Evolutionary conservation across 2,329 filamentous ascomycete genomes (phyloP), one percentile per base, ranked within the genome.

Genomic region (Colletotrichum nymphaeae): DNA sequence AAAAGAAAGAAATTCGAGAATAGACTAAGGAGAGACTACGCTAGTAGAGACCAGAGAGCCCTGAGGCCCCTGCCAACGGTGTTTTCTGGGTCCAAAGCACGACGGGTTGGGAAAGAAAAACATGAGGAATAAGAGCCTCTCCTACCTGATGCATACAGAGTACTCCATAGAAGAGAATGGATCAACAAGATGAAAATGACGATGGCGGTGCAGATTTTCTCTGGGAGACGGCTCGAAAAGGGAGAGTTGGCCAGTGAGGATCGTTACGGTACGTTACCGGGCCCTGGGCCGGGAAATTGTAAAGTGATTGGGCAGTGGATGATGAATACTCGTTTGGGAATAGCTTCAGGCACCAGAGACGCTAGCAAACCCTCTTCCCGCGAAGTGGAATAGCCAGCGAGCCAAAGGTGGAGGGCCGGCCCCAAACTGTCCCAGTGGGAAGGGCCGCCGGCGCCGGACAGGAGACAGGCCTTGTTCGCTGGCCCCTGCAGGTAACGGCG

Each of bases 251-350:
- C 67, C 67, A 66, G 60, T 73, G 56, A 71, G 71, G 60, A 62
- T 66, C 19, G 19, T 49, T 4, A 49, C 19, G 42, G 19, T 49
- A 42, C 60, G 67, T 46, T 66, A 62, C 52, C 67, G 28, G 62
- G 35, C 46, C 53, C 67, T 62, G 30, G 52, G 19, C 60, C 62
- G 71, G 56, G 71, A 73, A 73, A 66, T 73, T 73, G 67, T 56
- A 65, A 71, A 56, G 56, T 66, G 59, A 71, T 73, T 73, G 71
- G 71, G 60, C 37, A 66, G 71, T 62, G 56, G 67, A 53, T n/a
- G 60, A 49, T 19, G 56, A 42, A n/a, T 64, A n/a, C 70, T 53
- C 19, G 14, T 65, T 71, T 22, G 26, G 60, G 67, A 71, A 64
- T 73, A 66, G 67, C 67, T 55, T 57, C 71, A 73, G 71, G 71